Base-by-base conservation (phyloP, 2,329 filamentous ascomycete genomes). In the Sarocladium brachiariae region DNA sequence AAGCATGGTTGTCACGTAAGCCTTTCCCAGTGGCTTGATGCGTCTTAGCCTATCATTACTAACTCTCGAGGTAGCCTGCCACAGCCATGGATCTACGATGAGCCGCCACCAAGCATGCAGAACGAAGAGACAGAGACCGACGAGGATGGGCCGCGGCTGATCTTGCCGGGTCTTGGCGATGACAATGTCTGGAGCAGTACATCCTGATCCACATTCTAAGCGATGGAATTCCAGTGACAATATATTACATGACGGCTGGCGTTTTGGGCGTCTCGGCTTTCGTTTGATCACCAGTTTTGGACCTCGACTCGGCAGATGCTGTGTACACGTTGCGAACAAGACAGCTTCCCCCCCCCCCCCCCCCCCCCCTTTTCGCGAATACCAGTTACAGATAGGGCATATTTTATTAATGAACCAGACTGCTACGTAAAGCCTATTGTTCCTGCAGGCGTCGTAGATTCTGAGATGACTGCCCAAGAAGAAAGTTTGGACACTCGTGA, bases 11-110 rank as follows among this genome's bases (percentile, higher is more conserved):
- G 69, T 73, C 27, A 83, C 84, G 74, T 86, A 74, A 73, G 81
- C 77, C 2, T 21, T 49, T 27, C 21, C n/a, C n/a, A n/a, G n/a
- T n/a, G n/a, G n/a, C 4, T 23, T 18, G 13, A 18, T 30, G 4
- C n/a, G 13, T 3, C 30, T n/a, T 6, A 14, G 6, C 3, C 27
- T n/a, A 23, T 4, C 18, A 13, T 24, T 35, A 25, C 55, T 58
- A 49, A 59, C 50, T 53, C 8, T 33, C 6, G 11, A 16, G 23
- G 7, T 52, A 85, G 81, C 19, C 71, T 90, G n/a, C 75, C 83
- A 58, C 80, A 82, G 57, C 77, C 84, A 0, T 89, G 86, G 86
- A 80, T 89, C 49, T 80, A 81, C 57, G 63, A 71, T 47, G 78
- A 81, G 27, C 74, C 76, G 2, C 77, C 77, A 4, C 72, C 75